Conservation (phyloP, 306 rosid species). For the Trifolium pratense region DNA sequence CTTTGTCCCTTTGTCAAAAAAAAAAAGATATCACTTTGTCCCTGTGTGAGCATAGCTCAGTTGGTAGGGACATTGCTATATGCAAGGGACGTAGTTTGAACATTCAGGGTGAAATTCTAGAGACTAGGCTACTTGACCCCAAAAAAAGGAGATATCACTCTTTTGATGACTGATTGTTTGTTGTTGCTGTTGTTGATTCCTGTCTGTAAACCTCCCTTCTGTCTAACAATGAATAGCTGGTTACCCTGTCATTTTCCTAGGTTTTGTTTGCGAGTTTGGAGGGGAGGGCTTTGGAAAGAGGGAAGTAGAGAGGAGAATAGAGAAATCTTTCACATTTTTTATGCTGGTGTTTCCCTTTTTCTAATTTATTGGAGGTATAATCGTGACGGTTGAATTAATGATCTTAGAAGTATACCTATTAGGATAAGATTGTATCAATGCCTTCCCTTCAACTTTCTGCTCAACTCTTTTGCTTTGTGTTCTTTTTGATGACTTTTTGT, state of each 20-base stretch:
- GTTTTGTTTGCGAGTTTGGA: not conserved
- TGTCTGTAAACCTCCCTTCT: not conserved
- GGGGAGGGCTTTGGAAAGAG: not conserved
- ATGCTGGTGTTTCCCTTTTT: not conserved
- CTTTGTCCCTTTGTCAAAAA: too few relatives aligned
- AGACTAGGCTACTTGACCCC: too few relatives aligned
- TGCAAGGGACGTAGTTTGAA: too few relatives aligned
- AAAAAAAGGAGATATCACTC: too few relatives aligned
- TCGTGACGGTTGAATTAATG: not conserved
- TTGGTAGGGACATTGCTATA: too few relatives aligned
- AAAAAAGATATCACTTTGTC: too few relatives aligned
- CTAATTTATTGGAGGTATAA: not conserved
- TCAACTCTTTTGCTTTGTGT: not conserved
- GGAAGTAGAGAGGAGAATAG: too few relatives aligned
- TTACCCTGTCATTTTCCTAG: not conserved
- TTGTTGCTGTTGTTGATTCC: not conserved
- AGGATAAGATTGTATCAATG: not conserved
- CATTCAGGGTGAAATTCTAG: too few relatives aligned
- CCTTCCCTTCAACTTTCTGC: conserved; percentile 8
- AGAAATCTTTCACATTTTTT: too few relatives aligned
- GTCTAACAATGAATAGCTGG: not conserved
- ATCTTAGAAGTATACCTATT: not conserved
- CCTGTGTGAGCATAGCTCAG: too few relatives aligned
- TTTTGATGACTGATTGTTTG: too few relatives aligned
- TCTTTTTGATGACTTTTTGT: not conserved